Percentiles rank a stretch among this genome's conserved stretches.
These are phyloP conservation scores for Pythium sp. DNA, from an alignment of 352 stramenopile species.

Conservation along the genomic window DNA sequence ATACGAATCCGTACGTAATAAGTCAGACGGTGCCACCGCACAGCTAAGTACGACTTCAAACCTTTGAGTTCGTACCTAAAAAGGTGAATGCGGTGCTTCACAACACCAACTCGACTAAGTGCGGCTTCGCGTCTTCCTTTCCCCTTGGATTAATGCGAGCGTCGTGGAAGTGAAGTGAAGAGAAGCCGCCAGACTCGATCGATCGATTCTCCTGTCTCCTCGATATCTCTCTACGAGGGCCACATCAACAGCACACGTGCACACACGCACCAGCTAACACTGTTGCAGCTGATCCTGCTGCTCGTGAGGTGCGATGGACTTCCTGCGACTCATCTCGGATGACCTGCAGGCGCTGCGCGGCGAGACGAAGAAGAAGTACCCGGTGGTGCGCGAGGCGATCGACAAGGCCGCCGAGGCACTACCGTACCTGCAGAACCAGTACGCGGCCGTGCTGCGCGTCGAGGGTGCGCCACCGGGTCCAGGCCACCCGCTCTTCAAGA, in stretches of 20 bases:
- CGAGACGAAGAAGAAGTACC: constrained; percentile 89
- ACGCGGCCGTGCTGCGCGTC: constrained; percentile 82
- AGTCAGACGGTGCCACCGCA: too few species aligned
- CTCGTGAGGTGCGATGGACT: constrained; percentile 70
- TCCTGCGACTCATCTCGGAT: constrained; percentile 86
- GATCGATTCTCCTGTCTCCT: not conserved
- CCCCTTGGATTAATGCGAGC: not conserved
- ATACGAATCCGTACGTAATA: not conserved
- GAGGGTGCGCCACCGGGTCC: constrained; percentile 76
- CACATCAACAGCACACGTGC: not conserved
- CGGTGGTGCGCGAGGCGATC: constrained; percentile 95
- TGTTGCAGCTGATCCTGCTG: not conserved
- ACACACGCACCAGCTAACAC: not conserved
- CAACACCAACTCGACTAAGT: not conserved
- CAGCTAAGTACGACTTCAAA: too few species aligned
- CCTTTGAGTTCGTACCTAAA: not conserved
- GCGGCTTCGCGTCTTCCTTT: not conserved
- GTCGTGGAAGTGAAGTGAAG: not conserved
- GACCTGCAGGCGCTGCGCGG: constrained; percentile 83
- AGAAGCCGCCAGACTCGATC: not conserved
- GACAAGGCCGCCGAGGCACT: constrained; percentile 94
- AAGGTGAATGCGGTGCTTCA: not conserved
- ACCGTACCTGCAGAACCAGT: constrained; percentile 93
- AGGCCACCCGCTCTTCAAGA: constrained; percentile 91
- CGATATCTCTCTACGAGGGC: not conserved